A percentile compares a stretch with the other conserved stretches of the same genome.
phyloP scores from a whole-genome alignment of 352 stramenopile species.

The Globisporangium paddicum region DNA sequence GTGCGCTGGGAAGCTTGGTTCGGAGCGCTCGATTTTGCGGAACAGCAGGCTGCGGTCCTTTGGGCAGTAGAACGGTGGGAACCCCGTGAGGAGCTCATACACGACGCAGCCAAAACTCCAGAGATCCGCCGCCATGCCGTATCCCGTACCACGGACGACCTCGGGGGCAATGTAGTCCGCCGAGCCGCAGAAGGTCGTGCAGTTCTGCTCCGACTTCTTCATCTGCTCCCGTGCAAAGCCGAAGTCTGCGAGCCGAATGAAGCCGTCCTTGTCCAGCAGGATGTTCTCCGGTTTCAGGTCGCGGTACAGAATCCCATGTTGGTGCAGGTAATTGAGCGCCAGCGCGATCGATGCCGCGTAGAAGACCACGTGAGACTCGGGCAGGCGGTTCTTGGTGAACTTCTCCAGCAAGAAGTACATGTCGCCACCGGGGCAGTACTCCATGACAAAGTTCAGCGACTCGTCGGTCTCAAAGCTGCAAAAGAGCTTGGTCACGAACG shows the following conservation, averaged over 20 bases:
- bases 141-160: conserved; percentile 65
- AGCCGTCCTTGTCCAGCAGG: conserved; percentile 87
- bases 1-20: conserved; percentile 91
- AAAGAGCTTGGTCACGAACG: conserved; percentile 97
- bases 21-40: conserved; percentile 93
- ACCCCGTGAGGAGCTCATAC: conserved; percentile 80
- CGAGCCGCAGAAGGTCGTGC: conserved; percentile 79
- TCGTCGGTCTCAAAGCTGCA: conserved; percentile 89
- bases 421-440: conserved; percentile 97
- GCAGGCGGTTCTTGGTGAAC: conserved; percentile 90
- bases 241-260: conserved; percentile 83
- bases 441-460: conserved; percentile 97
- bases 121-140: conserved; percentile 71
- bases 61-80: conserved; percentile 91
- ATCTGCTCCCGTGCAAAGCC: conserved; percentile 66
- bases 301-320: conserved; percentile 77
- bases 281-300: conserved; percentile 93
- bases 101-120: conserved; percentile 90
- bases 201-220: conserved; percentile 46
- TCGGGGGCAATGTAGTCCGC: conserved; percentile 86
- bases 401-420: conserved; percentile 93
- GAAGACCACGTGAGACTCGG: conserved; percentile 91
- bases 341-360: conserved; percentile 97
- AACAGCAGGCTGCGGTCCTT: conserved; percentile 92
- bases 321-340: conserved; percentile 89